Evolutionary conservation across 768 basidiomycete genomes (phyloP).

Genomic region (Mycena albidolilacea): DNA sequence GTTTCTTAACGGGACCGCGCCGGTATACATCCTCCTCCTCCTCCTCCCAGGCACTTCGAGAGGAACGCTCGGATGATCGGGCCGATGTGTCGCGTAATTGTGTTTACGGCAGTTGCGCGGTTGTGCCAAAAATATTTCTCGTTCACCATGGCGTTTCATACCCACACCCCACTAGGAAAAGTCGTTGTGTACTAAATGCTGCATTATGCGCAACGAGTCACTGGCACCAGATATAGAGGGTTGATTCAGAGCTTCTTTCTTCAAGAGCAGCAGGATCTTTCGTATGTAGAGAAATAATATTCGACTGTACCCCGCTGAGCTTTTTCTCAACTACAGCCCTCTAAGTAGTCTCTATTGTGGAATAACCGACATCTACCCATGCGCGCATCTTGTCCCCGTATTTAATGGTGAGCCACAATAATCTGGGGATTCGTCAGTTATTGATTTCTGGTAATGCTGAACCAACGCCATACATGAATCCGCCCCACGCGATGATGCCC

Average conservation of each 20-base stretch:
- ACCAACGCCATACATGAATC: constrained; percentile 59
- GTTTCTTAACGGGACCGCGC: too few relatives aligned
- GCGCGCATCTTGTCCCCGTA: constrained; percentile 64
- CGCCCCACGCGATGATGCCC: constrained; percentile 58
- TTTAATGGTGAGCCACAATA: constrained; percentile 60
- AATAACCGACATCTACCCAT: constrained; percentile 63
- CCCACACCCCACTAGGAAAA: not conserved
- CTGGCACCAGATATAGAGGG: constrained; percentile 28
- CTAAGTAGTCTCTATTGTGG: constrained; percentile 46
- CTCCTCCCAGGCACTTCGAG: too few relatives aligned
- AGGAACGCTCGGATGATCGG: not conserved
- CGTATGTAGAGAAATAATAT: too few relatives aligned
- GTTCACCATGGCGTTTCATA: constrained; percentile 12
- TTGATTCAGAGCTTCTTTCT: not conserved
- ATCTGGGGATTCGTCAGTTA: constrained; percentile 46
- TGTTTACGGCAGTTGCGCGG: not conserved
- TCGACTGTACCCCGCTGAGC: not conserved
- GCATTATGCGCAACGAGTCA: constrained; percentile 32
- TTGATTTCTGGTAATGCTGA: not conserved
- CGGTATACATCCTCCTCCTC: too few relatives aligned
- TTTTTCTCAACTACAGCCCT: not conserved
- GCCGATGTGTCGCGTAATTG: not conserved
- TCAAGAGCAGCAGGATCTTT: too few relatives aligned
- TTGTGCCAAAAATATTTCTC: constrained; percentile 8
- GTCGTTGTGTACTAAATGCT: constrained; percentile 23